Conservation (phyloP, 495 filamentous ascomycete genomes). For the Tuber aestivum region DNA sequence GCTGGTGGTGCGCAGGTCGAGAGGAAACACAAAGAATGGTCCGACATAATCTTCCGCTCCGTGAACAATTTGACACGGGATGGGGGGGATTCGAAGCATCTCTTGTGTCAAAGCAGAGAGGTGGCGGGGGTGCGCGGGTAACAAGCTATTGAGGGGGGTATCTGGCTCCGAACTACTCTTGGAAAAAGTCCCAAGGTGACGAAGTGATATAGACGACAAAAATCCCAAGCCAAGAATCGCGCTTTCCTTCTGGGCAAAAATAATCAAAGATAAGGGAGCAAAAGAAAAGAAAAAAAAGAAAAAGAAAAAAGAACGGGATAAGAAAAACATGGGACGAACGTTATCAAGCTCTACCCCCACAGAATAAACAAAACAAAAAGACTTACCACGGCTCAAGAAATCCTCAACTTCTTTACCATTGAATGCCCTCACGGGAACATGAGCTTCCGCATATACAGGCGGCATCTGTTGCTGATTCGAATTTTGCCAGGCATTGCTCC, state of each 20-base stretch:
- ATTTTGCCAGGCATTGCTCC: slow-evolving; percentile 33
- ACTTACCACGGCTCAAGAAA: slow-evolving; percentile 38
- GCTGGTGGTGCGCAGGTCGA: background rate
- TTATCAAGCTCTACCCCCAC: background rate
- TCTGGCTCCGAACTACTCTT: background rate
- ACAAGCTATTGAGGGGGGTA: background rate
- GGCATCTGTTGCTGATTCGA: slow-evolving; percentile 29
- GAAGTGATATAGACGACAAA: background rate
- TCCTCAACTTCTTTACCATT: slow-evolving; percentile 41
- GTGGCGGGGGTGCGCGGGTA: background rate
- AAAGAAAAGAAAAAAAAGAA: slow-evolving; percentile 4
- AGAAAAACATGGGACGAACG: background rate
- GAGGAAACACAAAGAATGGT: background rate
- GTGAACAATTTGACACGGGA: background rate
- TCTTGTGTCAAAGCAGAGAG: background rate
- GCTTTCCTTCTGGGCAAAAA: background rate
- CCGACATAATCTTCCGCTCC: background rate
- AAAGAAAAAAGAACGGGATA: background rate
- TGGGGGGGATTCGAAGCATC: background rate
- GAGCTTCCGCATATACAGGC: slow-evolving; percentile 31
- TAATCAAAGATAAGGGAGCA: background rate
- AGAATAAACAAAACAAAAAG: background rate
- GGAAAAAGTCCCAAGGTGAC: background rate
- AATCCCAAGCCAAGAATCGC: background rate
- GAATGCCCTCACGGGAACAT: slow-evolving; percentile 40